Evolutionary conservation across 768 basidiomycete species (phyloP), one percentile per base, ranked within the genome.

Genomic region (Thelephora aurantiotincta): DNA sequence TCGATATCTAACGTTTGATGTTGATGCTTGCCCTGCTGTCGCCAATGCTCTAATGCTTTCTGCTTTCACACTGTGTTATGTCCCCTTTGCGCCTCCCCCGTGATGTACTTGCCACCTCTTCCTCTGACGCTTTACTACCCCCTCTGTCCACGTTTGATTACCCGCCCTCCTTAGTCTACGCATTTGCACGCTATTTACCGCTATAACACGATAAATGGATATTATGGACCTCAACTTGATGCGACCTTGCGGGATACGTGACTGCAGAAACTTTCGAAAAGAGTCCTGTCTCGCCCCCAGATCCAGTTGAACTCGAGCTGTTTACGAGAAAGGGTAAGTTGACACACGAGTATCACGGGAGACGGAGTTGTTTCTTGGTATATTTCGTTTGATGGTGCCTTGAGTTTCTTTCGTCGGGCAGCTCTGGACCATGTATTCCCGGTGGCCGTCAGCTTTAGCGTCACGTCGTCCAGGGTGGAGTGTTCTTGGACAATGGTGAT

Each of bases 361-460:
- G 18, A 9, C 16, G 35, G 19, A 2, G 30, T 30, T 1, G 14
- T 18, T 11, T 47, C 49, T 33, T 33, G 33, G 23, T 45, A 14
- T 44, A 48, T 45, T 37, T 26, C 12, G 37, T 44, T 14, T 14
- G 38, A 41, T 41, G 38, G 22, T 23, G 48, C 51, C 33, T 49
- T 37, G 9, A 54, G 57, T 51, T 68, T 68, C 55, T 69, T 71
- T 55, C 79, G 64, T 14, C 82, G 68, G 2, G 78, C 83, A 7
- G 71, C 68, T 11, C 85, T 71, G 0, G 83, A 79, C 86, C 85
- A 87, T 1, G 77, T 77, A 49, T 80, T 65, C n/a, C 59, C 53
- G 5, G 51, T 42, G n/a, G 50, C 45, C 19, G 44, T 35, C 48
- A 42, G 55, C 11, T 35, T 46, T 33, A 48, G 51, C 43, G 47